Evolutionary conservation across 306 rosid species (phyloP).

Genomic region (Trifolium subterraneum): DNA sequence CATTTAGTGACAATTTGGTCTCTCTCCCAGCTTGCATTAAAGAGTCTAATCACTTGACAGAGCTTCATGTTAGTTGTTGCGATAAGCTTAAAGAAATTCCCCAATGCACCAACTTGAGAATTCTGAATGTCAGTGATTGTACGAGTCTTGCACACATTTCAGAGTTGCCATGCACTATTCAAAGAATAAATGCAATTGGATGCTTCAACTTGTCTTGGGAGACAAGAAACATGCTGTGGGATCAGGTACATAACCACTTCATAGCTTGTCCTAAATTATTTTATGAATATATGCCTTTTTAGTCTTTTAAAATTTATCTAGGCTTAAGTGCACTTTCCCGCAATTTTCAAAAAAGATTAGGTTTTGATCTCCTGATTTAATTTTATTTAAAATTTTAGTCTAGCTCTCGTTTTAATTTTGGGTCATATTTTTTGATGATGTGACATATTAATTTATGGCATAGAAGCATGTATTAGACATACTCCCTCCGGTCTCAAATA

Average conservation of each 20-base stretch:
- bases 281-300: not conserved
- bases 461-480: too few species aligned
- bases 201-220: not conserved
- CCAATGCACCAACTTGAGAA: not conserved
- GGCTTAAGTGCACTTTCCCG: too few species aligned
- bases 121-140: not conserved
- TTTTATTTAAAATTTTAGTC: too few species aligned
- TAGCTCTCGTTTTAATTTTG: too few species aligned
- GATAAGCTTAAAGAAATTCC: too few species aligned
- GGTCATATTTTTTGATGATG: too few species aligned
- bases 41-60: not conserved
- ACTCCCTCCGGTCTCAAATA: too few species aligned
- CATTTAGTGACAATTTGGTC: not conserved
- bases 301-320: too few species aligned
- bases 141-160: conserved; percentile 1
- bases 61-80: too few species aligned
- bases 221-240: conserved; percentile 20
- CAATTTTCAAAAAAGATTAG: too few species aligned
- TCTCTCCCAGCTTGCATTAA: conserved; percentile 32
- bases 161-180: conserved; percentile 1
- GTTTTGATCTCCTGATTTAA: too few species aligned
- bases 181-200: not conserved
- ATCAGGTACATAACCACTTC: conserved; percentile 16
- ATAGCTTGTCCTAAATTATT: not conserved
- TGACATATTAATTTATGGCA: too few species aligned